Evolutionary conservation across 2,329 filamentous ascomycete genomes (phyloP).

Genomic region (Aspergillus hiratsukae): DNA sequence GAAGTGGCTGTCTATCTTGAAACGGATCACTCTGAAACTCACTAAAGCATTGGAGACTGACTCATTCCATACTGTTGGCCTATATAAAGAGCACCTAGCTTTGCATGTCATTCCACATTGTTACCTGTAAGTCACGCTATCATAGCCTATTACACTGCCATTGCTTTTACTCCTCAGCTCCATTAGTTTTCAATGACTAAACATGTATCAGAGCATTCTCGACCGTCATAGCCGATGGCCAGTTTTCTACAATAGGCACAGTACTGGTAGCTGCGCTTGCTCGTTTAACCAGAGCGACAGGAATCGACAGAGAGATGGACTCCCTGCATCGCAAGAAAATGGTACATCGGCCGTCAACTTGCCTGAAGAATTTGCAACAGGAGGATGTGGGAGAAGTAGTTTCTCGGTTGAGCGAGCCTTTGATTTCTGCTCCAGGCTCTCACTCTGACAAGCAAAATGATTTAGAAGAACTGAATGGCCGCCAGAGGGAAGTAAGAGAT

Average conservation of each 20-base stretch:
- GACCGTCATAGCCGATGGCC: constrained; percentile 65
- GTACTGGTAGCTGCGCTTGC: constrained; percentile 63
- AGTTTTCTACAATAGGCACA: constrained; percentile 67
- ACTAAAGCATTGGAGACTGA: constrained; percentile 39
- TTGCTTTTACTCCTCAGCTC: neutral
- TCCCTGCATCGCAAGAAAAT: constrained; percentile 1
- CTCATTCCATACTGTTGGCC: constrained; percentile 6
- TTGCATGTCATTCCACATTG: constrained; percentile 36
- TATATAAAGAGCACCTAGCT: constrained; percentile 31
- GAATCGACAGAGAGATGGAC: constrained; percentile 31
- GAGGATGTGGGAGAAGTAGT: constrained; percentile 26
- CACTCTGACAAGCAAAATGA: neutral
- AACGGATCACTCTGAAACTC: constrained; percentile 60
- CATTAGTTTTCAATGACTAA: constrained; percentile 6
- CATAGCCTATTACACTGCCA: neutral
- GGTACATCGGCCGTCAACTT: neutral
- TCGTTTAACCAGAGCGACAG: constrained; percentile 46
- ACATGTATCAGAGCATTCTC: constrained; percentile 50
- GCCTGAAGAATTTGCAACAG: constrained; percentile 1
- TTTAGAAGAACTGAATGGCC: constrained; percentile 2
- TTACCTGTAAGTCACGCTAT: constrained; percentile 33
- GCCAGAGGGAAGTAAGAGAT: constrained; percentile 7
- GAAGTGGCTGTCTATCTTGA: constrained; percentile 65
- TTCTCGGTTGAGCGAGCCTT: constrained; percentile 10
- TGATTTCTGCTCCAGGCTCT: neutral